Base-by-base conservation (phyloP, 768 basidiomycete genomes). In the Mycena albidolilacea region DNA sequence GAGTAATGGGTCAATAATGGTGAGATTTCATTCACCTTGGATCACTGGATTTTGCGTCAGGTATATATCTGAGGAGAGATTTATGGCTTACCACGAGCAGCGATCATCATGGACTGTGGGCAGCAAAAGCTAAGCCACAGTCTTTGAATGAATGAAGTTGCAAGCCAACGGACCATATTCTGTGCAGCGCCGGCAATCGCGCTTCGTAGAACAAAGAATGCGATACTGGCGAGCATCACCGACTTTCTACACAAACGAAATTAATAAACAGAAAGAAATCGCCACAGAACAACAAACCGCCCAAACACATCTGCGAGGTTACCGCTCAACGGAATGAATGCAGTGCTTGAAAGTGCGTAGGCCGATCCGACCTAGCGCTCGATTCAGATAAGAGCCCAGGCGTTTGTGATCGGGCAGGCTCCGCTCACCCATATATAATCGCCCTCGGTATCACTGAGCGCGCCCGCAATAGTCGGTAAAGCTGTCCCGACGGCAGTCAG, bases 171-270 rank as follows among this genome's bases (percentile, higher is more conserved):
- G 0, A 76, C 75, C 82, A 88, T 85, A 55, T 58, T 84, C n/a
- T 80, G 81, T 0, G 86, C 81, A 0, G 81, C 81, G 1, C 87
- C 88, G 3, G 80, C 81, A 1, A 89, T 43, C 12, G 82, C 84
- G n/a, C 83, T 85, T 0, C 87, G 87, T 23, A 85, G 50, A 0
- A 82, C 82, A 62, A 86, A 86, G 11, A 83, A 72, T 7, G 72
- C 70, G 14, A 85, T 76, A 19, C 54, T 61, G 1, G 74, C 15
- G 2, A 86, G 68, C 63, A 84, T 74, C n/a, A 80, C 70, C 1
- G 83, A 79, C 30, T 78, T 77, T 14, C 68, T 72, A 39, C 3
- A 19, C 6, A 6, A 52, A 37, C 5, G 0, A 2, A 14, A 37
- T 39, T 5, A 30, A 35, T 35, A 4, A 17, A 9, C 19, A 4